phyloP scores from a whole-genome alignment of 495 filamentous ascomycete species.

The Penicillium longicatenatum region DNA sequence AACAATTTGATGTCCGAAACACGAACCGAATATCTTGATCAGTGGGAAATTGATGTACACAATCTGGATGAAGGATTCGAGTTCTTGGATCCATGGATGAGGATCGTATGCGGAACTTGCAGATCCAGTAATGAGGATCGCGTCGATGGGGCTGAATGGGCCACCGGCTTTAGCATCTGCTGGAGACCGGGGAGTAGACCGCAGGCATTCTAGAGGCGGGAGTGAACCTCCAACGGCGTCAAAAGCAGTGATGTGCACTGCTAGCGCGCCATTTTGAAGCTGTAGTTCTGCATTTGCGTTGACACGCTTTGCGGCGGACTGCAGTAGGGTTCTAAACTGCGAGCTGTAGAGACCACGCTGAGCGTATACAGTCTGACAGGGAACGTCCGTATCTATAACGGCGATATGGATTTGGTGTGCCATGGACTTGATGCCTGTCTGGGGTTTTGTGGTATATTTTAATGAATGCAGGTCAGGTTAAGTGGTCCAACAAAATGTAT shows the following conservation, averaged over 20 bases:
- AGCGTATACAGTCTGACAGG: slow-evolving; percentile 20
- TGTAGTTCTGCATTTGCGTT: slow-evolving; percentile 17
- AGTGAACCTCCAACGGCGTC: slow-evolving; percentile 39
- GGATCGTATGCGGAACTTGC: slow-evolving; percentile 37
- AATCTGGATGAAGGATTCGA: slow-evolving; percentile 33
- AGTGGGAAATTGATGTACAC: slow-evolving; percentile 41
- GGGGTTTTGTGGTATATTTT: not conserved
- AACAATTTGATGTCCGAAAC: slow-evolving; percentile 53
- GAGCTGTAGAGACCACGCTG: slow-evolving; percentile 33
- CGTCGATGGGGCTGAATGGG: slow-evolving; percentile 32
- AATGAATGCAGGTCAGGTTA: not conserved
- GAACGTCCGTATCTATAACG: slow-evolving; percentile 35
- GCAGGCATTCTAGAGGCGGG: slow-evolving; percentile 32
- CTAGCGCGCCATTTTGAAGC: slow-evolving; percentile 16
- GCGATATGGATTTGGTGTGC: slow-evolving; percentile 41
- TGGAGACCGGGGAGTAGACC: slow-evolving; percentile 14
- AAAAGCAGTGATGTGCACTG: slow-evolving; percentile 40
- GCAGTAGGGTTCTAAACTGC: slow-evolving; percentile 28
- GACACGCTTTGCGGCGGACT: slow-evolving; percentile 25
- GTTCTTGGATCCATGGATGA: slow-evolving; percentile 36
- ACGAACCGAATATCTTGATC: slow-evolving; percentile 51
- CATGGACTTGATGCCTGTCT: not conserved
- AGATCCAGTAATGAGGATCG: slow-evolving; percentile 45
- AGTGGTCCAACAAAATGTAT: not conserved
- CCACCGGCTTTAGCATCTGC: slow-evolving; percentile 15